phyloP scores from a whole-genome alignment of 306 rosid species.

The Mimosa pudica region DNA sequence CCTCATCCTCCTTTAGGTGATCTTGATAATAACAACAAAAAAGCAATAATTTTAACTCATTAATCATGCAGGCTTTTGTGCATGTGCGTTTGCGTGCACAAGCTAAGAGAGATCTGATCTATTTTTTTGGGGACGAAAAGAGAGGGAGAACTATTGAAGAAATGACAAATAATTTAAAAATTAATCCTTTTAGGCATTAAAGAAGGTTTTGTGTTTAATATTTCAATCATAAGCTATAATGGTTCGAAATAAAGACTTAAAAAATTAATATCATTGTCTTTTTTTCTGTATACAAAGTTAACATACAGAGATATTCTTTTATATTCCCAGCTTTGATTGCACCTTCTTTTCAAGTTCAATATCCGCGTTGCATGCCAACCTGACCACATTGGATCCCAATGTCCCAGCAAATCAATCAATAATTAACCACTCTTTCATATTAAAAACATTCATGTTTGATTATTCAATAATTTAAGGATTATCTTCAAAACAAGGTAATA shows the following conservation, averaged over 20 bases:
- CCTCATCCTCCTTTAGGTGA: background rate
- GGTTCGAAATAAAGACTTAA: slow-evolving; percentile 10
- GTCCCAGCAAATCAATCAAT: background rate
- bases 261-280: background rate
- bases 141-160: background rate
- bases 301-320: slow-evolving; percentile 16
- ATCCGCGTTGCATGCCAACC: background rate
- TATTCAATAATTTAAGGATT: background rate
- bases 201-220: background rate
- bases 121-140: too few relatives aligned
- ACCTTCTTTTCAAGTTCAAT: background rate
- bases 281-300: background rate
- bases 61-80: background rate
- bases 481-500: background rate
- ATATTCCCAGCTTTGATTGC: slow-evolving; percentile 24
- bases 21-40: background rate
- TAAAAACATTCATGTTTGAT: background rate
- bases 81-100: background rate
- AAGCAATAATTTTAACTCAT: background rate
- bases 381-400: slow-evolving; percentile 7
- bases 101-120: background rate
- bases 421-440: background rate
- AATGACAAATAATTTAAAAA: background rate
- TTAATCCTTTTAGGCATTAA: background rate
- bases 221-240: background rate